Percentiles rank a stretch among this genome's conserved stretches.
Conservation (phyloP, 1,139 yeast species). For the Saccharomyces hybrid region DNA sequence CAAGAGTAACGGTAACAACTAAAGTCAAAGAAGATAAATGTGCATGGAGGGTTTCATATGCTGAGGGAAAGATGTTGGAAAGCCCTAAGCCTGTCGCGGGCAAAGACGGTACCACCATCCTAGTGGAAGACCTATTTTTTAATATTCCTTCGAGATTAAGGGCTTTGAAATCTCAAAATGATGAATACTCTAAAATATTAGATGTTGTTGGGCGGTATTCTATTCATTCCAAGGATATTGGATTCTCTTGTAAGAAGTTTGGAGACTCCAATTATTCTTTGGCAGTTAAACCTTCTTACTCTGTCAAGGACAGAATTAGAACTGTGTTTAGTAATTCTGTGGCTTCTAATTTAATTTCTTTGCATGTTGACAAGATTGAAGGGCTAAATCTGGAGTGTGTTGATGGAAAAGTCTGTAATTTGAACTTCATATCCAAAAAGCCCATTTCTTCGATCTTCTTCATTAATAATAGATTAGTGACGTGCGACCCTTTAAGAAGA, state of each 20-base stretch:
- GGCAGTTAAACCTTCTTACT: slow-evolving; percentile 43
- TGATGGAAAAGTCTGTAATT: slow-evolving; percentile 59
- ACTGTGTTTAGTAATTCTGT: slow-evolving; percentile 63
- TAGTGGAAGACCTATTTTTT: slow-evolving; percentile 84
- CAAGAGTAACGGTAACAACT: slow-evolving; percentile 69
- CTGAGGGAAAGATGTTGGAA: slow-evolving; percentile 50
- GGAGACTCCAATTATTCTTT: slow-evolving; percentile 59
- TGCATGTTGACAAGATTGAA: slow-evolving; percentile 25
- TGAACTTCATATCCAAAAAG: slow-evolving; percentile 67
- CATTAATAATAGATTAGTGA: slow-evolving; percentile 75
- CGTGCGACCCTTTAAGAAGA: slow-evolving; percentile 71
- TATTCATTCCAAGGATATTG: slow-evolving; percentile 60
- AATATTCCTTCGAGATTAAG: slow-evolving; percentile 75
- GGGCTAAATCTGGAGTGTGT: slow-evolving; percentile 44
- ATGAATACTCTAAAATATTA: slow-evolving; percentile 67
- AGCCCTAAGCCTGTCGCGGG: slow-evolving; percentile 81
- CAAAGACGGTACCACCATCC: slow-evolving; percentile 73
- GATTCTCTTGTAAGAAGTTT: slow-evolving; percentile 70
- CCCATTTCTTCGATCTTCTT: slow-evolving; percentile 63
- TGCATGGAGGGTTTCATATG: slow-evolving; percentile 61
- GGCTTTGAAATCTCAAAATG: slow-evolving; percentile 57
- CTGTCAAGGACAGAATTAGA: slow-evolving; percentile 61
- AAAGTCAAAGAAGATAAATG: slow-evolving; percentile 53
- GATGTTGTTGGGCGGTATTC: slow-evolving; percentile 85
- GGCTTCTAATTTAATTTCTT: slow-evolving; percentile 47